phyloP scores from a whole-genome alignment of 2,329 filamentous ascomycete genomes.

The Sporothrix brasiliensis region DNA sequence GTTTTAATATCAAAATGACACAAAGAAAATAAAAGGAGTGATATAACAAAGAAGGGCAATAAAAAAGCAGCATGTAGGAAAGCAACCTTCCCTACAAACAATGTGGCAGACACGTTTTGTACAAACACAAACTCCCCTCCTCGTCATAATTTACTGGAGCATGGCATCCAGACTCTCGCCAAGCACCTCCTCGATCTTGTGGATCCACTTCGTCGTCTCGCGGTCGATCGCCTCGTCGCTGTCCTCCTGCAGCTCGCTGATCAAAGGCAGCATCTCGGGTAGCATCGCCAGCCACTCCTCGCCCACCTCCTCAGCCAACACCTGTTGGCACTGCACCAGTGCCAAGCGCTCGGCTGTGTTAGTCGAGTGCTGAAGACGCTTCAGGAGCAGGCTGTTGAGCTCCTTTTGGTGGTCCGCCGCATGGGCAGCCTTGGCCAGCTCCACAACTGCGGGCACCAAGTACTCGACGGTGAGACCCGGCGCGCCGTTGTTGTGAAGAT shows the following conservation, averaged over 20 bases:
- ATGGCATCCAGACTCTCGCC: constrained; percentile 91
- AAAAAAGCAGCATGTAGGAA: background rate
- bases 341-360: constrained; percentile 73
- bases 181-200: constrained; percentile 82
- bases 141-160: constrained; percentile 65
- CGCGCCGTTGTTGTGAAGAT: constrained; percentile 31
- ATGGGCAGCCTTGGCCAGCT: constrained; percentile 77
- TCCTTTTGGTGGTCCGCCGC: constrained; percentile 89
- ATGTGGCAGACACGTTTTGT: background rate
- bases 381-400: constrained; percentile 77
- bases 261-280: constrained; percentile 94
- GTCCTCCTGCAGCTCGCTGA: constrained; percentile 94
- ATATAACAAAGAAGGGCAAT: background rate
- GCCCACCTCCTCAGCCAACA: constrained; percentile 73
- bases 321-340: constrained; percentile 79
- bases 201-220: constrained; percentile 88
- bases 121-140: background rate
- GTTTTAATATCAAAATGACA: background rate
- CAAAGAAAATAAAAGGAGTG: background rate
- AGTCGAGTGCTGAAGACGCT: constrained; percentile 70
- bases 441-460: constrained; percentile 74
- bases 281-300: constrained; percentile 92
- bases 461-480: constrained; percentile 50
- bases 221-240: constrained; percentile 91
- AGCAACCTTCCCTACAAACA: background rate